phyloP scores from a whole-genome alignment of 768 basidiomycete species.

The Ramaria sp. region DNA sequence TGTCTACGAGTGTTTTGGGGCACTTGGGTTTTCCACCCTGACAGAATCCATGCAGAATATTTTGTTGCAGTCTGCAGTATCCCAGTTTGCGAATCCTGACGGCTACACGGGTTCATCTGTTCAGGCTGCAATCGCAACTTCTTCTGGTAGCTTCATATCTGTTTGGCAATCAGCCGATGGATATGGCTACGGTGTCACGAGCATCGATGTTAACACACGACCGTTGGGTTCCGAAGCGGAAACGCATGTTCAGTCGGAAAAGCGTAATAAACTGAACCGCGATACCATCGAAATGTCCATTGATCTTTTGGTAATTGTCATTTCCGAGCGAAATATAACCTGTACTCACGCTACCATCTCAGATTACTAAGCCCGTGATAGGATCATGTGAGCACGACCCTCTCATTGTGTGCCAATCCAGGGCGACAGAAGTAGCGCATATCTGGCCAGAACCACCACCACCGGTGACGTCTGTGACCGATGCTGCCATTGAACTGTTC shows the following conservation, averaged over 20 bases:
- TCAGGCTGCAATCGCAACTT: slow-evolving; percentile 86
- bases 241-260: slow-evolving; percentile 15
- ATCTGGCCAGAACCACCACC: slow-evolving; percentile 60
- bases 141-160: slow-evolving; percentile 68
- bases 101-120: slow-evolving; percentile 72
- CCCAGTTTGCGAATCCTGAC: slow-evolving; percentile 80
- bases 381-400: slow-evolving; percentile 84
- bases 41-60: slow-evolving; percentile 74
- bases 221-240: slow-evolving; percentile 20
- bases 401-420: slow-evolving; percentile 52
- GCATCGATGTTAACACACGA: slow-evolving; percentile 37
- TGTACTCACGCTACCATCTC: neutral
- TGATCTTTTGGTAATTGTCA: slow-evolving; percentile 53
- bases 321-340: neutral
- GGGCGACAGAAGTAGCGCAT: slow-evolving; percentile 23
- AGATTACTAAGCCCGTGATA: slow-evolving; percentile 71
- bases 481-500: slow-evolving; percentile 84
- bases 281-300: slow-evolving; percentile 76
- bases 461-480: slow-evolving; percentile 71
- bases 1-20: slow-evolving; percentile 82
- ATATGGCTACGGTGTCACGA: slow-evolving; percentile 86
- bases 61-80: slow-evolving; percentile 70
- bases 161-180: slow-evolving; percentile 86
- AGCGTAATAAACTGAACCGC: slow-evolving; percentile 49
- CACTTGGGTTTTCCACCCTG: slow-evolving; percentile 67